Base-by-base conservation (phyloP, 176 grass and related monocot species). In the Echinochloa phyllopogon region DNA sequence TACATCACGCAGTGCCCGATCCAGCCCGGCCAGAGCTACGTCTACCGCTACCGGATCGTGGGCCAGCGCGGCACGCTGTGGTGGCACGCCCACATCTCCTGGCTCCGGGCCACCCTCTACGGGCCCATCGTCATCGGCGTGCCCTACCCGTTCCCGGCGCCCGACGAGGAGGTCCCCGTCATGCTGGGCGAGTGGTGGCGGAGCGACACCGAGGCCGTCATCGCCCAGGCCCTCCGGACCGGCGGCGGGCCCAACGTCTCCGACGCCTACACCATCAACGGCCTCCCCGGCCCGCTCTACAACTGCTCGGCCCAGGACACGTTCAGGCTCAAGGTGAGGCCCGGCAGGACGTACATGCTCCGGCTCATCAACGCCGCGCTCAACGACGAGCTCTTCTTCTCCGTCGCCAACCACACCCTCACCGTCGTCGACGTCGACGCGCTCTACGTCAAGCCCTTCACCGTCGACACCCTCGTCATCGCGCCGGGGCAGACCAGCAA, bases 1-100 rank as follows among this genome's bases (percentile, higher is more conserved):
- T 95, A 93, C 82, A 65, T 98, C 67, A 98, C 95, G 65, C 95
- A 98, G 79, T 98, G 95, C 51, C 95, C 95, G 0, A 93, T 98
- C 75, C 88, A 64, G 67, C 86, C 88, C 0, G 95, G 95, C 0
- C 58, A 51, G 20, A 93, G 92, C 88, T 95, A 86, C 58, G 86
- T 91, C 0, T 98, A 95, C 81, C 49, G 85, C 10, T 98, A 90
- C 86, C 76, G 44, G 6, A 58, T 91, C 38, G 8, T 79, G 3
- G 88, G 88, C 2, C 95, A 98, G 82, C 89, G 92, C 15, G 92
- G 92, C 6, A 91, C 92, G 45, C 89, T 94, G 48, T 94, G 88
- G 85, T 94, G 92, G 92, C 92, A 94, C 61, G 92, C 87, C 0
- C 92, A 94, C 69, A 72, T 92, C 72, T 92, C 87, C 49, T 92